Conservation (phyloP, 208 protist genomes). For the Leishmania mexicana region DNA sequence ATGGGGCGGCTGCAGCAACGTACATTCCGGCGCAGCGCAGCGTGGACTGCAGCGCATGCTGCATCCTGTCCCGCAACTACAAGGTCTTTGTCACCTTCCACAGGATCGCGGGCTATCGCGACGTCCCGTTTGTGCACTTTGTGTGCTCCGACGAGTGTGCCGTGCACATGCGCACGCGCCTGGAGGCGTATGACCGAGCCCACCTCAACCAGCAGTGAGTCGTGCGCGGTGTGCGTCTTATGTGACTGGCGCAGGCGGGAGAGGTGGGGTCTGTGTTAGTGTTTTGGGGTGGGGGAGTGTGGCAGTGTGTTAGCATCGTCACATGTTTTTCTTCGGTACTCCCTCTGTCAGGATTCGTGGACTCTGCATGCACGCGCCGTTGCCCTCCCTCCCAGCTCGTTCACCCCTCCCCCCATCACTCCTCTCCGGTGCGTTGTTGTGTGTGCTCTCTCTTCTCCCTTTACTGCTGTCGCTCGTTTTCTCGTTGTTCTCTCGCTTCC, state of each 20-base stretch:
- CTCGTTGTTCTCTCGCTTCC: neutral
- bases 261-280: neutral
- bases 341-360: neutral
- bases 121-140: constrained; percentile 77
- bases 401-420: neutral
- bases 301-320: neutral
- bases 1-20: constrained; percentile 44
- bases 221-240: neutral
- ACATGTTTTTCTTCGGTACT: neutral
- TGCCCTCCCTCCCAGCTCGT: neutral
- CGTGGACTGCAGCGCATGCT: constrained; percentile 83
- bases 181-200: constrained; percentile 51
- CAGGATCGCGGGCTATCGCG: constrained; percentile 27
- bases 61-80: constrained; percentile 58
- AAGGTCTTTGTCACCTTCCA: constrained; percentile 67
- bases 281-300: neutral
- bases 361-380: neutral
- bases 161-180: constrained; percentile 43
- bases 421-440: too few species aligned
- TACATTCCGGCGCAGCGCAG: constrained; percentile 49
- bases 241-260: neutral
- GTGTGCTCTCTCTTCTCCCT: too few species aligned
- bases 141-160: constrained; percentile 68
- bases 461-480: too few species aligned
- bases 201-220: constrained; percentile 1